Percentiles rank a stretch among this genome's conserved stretches.
These are phyloP conservation scores for Pseudogymnoascus sp. DNA, from an alignment of 2,329 filamentous ascomycete genomes.

Conservation along the genomic window DNA sequence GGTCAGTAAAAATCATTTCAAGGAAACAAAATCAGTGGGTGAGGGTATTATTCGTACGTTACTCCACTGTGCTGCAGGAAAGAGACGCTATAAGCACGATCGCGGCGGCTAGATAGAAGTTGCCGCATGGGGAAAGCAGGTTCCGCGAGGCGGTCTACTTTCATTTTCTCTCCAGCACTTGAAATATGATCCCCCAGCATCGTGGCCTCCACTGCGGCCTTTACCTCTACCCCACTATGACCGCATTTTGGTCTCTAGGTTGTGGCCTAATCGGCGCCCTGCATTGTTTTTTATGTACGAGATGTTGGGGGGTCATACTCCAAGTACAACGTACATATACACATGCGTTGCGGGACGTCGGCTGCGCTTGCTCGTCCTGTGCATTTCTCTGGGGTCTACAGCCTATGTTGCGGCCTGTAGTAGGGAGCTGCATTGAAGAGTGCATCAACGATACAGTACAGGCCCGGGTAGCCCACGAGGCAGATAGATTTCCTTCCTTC, in stretches of 20 bases:
- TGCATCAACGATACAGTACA: background rate
- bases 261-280: background rate
- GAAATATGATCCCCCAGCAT: background rate
- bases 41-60: background rate
- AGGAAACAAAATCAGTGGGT: background rate
- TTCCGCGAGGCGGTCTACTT: background rate
- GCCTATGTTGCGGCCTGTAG: background rate
- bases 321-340: background rate
- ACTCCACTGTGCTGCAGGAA: background rate
- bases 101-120: background rate
- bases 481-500: background rate
- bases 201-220: background rate
- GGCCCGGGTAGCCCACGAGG: background rate
- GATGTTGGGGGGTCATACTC: background rate
- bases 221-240: background rate
- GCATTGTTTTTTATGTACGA: background rate
- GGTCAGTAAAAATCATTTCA: background rate
- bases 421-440: background rate
- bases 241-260: background rate
- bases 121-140: background rate
- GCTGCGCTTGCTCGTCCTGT: background rate
- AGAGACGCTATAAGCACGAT: constrained; percentile 1
- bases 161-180: background rate
- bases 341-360: background rate
- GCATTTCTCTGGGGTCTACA: background rate